Conservation (phyloP, 768 basidiomycete genomes). For the Lactarius vividus region DNA sequence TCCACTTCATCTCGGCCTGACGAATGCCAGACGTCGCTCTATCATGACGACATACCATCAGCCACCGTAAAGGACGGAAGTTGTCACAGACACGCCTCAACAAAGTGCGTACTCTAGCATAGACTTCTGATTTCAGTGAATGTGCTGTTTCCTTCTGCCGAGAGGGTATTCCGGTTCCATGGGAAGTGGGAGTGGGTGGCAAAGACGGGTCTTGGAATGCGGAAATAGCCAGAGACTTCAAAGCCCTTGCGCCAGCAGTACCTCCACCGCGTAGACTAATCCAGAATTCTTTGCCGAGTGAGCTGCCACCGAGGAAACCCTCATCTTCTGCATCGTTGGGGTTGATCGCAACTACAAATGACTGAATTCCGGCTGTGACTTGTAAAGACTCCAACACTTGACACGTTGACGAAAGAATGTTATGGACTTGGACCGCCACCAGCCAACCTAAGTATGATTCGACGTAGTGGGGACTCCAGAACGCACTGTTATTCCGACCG, state of each 20-base stretch:
- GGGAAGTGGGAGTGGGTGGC: neutral
- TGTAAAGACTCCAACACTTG: constrained; percentile 53
- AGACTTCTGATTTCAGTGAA: constrained; percentile 27
- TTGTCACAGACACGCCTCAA: constrained; percentile 19
- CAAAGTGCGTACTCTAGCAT: constrained; percentile 23
- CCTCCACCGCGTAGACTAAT: constrained; percentile 58
- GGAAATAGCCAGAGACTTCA: constrained; percentile 40
- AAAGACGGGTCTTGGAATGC: constrained; percentile 6
- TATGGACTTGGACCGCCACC: constrained; percentile 39
- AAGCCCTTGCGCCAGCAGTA: constrained; percentile 52
- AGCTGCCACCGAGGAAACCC: constrained; percentile 63
- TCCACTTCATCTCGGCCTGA: constrained; percentile 76
- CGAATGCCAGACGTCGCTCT: constrained; percentile 58
- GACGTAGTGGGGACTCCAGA: neutral
- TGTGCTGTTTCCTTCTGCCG: constrained; percentile 22
- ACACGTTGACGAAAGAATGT: constrained; percentile 49
- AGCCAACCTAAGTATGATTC: neutral
- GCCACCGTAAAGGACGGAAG: constrained; percentile 4
- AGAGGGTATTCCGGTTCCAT: constrained; percentile 9
- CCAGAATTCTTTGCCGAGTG: constrained; percentile 65
- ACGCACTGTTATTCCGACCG: constrained; percentile 27
- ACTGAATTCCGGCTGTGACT: constrained; percentile 51
- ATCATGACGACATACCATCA: constrained; percentile 16
- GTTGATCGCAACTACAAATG: constrained; percentile 61
- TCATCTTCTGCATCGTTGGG: constrained; percentile 45